Conservation (phyloP, 2,329 filamentous ascomycete genomes). For the Colletotrichum sp. region DNA sequence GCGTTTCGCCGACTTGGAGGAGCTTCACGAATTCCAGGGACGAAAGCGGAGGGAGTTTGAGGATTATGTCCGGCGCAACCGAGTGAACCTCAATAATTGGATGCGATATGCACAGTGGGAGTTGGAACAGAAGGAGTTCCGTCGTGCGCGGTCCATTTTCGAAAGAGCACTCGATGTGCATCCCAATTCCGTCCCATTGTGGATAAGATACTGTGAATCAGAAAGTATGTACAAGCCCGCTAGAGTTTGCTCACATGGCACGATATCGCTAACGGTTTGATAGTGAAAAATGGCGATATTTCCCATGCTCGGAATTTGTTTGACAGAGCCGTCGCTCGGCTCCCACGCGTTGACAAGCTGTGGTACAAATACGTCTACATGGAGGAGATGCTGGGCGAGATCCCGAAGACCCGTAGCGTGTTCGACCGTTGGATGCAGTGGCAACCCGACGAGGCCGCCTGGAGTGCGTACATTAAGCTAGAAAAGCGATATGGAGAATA, state of each 20-base stretch:
- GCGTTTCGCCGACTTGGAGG: slow-evolving; percentile 94
- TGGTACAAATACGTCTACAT: slow-evolving; percentile 99
- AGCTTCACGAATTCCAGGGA: slow-evolving; percentile 96
- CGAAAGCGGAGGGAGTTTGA: slow-evolving; percentile 97
- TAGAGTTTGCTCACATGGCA: background rate
- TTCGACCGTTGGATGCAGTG: slow-evolving; percentile 99
- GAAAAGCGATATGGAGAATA: slow-evolving; percentile 96
- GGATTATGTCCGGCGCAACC: slow-evolving; percentile 94
- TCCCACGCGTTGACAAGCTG: slow-evolving; percentile 91
- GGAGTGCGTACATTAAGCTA: slow-evolving; percentile 95
- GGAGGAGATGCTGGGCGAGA: slow-evolving; percentile 96
- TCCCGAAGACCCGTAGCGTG: slow-evolving; percentile 88
- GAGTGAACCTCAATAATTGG: slow-evolving; percentile 98
- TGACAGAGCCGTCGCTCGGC: slow-evolving; percentile 90
- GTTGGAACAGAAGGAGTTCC: slow-evolving; percentile 96
- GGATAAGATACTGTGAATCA: slow-evolving; percentile 92
- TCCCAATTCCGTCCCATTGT: slow-evolving; percentile 82
- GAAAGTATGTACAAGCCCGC: slow-evolving; percentile 77
- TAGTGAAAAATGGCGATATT: slow-evolving; percentile 70
- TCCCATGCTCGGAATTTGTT: slow-evolving; percentile 95
- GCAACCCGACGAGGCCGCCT: slow-evolving; percentile 95
- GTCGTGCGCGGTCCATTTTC: slow-evolving; percentile 88
- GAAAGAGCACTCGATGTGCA: slow-evolving; percentile 94
- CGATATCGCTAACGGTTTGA: background rate
- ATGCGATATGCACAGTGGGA: slow-evolving; percentile 98